Percentiles rank a stretch among this genome's conserved stretches.
These are phyloP conservation scores for Gliomastix tumulicola DNA, from an alignment of 2,329 filamentous ascomycete species.

Conservation along the genomic window DNA sequence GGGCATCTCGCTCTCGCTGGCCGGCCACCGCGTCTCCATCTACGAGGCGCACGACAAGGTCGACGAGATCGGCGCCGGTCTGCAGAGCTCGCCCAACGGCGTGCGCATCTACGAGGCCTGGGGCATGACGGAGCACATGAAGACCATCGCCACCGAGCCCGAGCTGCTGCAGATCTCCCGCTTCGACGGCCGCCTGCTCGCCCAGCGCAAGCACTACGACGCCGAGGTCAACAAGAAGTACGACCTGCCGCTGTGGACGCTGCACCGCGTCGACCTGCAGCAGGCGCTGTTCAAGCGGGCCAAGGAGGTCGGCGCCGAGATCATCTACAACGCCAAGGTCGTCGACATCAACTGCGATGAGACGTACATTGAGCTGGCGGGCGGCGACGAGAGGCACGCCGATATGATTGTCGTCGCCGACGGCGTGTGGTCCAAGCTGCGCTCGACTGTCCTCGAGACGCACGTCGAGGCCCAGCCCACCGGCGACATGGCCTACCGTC, in stretches of 20 bases:
- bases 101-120: constrained; percentile 14
- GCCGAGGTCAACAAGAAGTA: constrained; percentile 46
- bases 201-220: constrained; percentile 43
- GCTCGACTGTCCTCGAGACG: not conserved
- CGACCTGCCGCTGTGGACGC: constrained; percentile 47
- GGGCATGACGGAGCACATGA: constrained; percentile 24
- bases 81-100: constrained; percentile 21
- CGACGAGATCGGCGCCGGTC: constrained; percentile 19
- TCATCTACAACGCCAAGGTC: not conserved
- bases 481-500: constrained; percentile 2
- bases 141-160: constrained; percentile 30
- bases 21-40: too few species aligned
- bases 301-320: constrained; percentile 33
- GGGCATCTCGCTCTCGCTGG: too few species aligned
- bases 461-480: not conserved
- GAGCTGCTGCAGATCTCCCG: constrained; percentile 41
- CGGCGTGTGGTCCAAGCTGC: constrained; percentile 22
- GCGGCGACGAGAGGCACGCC: constrained; percentile 18
- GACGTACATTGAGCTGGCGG: constrained; percentile 28
- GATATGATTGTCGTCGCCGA: constrained; percentile 59
- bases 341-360: constrained; percentile 31
- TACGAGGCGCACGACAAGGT: too few species aligned
- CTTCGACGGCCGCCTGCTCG: constrained; percentile 42
- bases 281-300: constrained; percentile 43
- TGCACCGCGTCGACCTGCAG: constrained; percentile 57